Percentiles rank a stretch among this genome's conserved stretches.
Conservation (phyloP, 1,139 yeast genomes). For the Debaryomyces coudertii region DNA sequence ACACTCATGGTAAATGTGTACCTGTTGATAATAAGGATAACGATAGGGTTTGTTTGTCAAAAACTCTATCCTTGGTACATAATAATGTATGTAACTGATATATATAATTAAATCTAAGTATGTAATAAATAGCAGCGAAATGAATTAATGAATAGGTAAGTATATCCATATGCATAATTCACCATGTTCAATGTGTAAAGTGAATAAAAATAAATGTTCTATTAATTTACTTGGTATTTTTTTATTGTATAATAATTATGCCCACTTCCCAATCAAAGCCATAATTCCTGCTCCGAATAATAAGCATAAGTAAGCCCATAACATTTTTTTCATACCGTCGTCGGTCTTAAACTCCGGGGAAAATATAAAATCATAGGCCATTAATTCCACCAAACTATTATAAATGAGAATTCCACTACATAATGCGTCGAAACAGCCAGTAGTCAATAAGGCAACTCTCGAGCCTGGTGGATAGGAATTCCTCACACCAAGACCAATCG, state of each 20-base stretch:
- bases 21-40: too few relatives aligned
- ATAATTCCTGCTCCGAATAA: slow-evolving; percentile 77
- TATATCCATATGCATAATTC: too few relatives aligned
- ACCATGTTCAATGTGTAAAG: not conserved
- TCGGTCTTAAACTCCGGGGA: slow-evolving; percentile 62
- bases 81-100: too few relatives aligned
- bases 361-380: slow-evolving; percentile 87
- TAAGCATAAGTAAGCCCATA: slow-evolving; percentile 46
- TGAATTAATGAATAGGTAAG: too few relatives aligned
- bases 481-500: slow-evolving; percentile 85
- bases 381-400: slow-evolving; percentile 83
- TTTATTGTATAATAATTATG: slow-evolving; percentile 36
- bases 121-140: too few relatives aligned
- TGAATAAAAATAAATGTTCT: too few relatives aligned
- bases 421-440: slow-evolving; percentile 80
- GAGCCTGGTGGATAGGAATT: slow-evolving; percentile 62
- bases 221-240: not conserved
- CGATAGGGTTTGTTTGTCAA: too few relatives aligned
- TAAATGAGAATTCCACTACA: slow-evolving; percentile 85
- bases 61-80: too few relatives aligned
- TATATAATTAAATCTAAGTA: too few relatives aligned
- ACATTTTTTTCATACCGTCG: slow-evolving; percentile 43
- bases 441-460: slow-evolving; percentile 65
- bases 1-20: too few relatives aligned
- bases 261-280: slow-evolving; percentile 91